A percentile compares a stretch with the other conserved stretches of the same genome.
phyloP scores from a whole-genome alignment of 2,329 filamentous ascomycete genomes.

The Orbilia brochopaga region DNA sequence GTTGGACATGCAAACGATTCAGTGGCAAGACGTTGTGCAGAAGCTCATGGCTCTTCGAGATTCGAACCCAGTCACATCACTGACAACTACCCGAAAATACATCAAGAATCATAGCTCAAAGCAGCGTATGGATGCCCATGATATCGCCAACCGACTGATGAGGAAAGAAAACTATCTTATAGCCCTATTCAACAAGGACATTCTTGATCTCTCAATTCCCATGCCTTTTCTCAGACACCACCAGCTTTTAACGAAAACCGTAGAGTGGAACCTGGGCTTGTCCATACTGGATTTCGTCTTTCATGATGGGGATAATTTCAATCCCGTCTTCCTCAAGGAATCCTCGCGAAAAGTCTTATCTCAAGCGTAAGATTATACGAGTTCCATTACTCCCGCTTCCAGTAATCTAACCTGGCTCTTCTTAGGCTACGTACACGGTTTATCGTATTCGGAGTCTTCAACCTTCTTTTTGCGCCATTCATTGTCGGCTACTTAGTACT shows the following conservation, averaged over 20 bases:
- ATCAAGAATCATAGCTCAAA: constrained; percentile 77
- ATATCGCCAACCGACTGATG: constrained; percentile 97
- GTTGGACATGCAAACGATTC: constrained; percentile 88
- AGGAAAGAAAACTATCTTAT: constrained; percentile 96
- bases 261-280: constrained; percentile 90
- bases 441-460: constrained; percentile 81
- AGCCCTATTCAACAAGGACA: constrained; percentile 95
- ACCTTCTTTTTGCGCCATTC: constrained; percentile 83
- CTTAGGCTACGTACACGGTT: constrained; percentile 73
- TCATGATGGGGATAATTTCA: constrained; percentile 83
- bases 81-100: constrained; percentile 66
- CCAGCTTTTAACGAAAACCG: constrained; percentile 83
- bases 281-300: constrained; percentile 94
- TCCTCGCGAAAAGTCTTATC: constrained; percentile 80
- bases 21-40: constrained; percentile 88
- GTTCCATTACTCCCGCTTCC: background rate
- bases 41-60: constrained; percentile 84
- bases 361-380: constrained; percentile 62
- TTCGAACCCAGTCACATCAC: constrained; percentile 81
- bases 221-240: constrained; percentile 80
- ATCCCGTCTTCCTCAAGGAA: constrained; percentile 82
- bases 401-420: constrained; percentile 18
- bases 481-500: constrained; percentile 84
- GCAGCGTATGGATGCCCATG: constrained; percentile 91
- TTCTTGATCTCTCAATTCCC: constrained; percentile 83